Conservation (phyloP, 805 yeast genomes). For the Wickerhamomyces strasburgensis region DNA sequence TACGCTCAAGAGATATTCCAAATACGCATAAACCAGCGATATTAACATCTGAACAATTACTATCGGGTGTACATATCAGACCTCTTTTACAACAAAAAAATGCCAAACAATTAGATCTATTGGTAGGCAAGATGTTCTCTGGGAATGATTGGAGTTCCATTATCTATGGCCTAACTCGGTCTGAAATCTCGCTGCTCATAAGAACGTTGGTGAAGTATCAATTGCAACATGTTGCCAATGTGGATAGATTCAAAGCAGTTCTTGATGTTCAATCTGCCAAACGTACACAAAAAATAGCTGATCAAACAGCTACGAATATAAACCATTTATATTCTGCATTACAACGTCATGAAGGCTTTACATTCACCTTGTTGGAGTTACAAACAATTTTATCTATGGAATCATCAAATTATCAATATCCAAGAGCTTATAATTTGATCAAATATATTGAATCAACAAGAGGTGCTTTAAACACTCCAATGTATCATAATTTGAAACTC, state of each 20-base stretch:
- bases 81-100: constrained; percentile 2
- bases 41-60: constrained; percentile 1
- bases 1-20: not conserved
- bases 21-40: not conserved
- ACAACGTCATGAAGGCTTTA: constrained; percentile 2
- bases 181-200: constrained; percentile 13
- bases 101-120: not conserved
- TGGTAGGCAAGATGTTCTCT: constrained; percentile 1
- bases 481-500: constrained; percentile 15
- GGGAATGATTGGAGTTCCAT: constrained; percentile 4
- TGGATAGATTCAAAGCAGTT: constrained; percentile 3
- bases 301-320: not conserved
- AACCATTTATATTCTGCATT: constrained; percentile 2
- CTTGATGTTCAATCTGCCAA: constrained; percentile 1
- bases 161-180: constrained; percentile 5
- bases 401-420: constrained; percentile 4
- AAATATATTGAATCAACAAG: constrained; percentile 2
- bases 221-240: not conserved
- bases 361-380: constrained; percentile 7
- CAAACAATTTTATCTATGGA: constrained; percentile 5
- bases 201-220: constrained; percentile 5
- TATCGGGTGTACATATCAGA: constrained; percentile 4
- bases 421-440: constrained; percentile 9
- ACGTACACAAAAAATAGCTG: not conserved
- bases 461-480: constrained; percentile 6